Conservation (phyloP, 176 grass and related monocot species). For the Raddia guianensis region DNA sequence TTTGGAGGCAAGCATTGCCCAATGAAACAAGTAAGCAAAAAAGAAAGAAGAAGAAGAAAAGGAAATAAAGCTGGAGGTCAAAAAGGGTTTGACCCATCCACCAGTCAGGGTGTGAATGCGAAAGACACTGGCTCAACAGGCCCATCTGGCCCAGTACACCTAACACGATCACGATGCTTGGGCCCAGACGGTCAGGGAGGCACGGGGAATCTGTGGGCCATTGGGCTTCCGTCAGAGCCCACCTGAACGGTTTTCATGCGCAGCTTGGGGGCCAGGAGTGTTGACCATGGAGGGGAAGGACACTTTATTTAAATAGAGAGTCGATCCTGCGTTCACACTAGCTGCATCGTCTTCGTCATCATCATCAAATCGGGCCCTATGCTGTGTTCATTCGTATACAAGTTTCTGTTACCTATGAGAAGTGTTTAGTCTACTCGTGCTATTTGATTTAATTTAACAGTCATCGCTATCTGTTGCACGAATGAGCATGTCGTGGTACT, state of each 20-base stretch:
- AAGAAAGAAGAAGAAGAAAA: background rate
- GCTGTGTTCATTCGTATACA: too few species aligned
- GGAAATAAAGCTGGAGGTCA: constrained; percentile 7
- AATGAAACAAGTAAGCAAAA: constrained; percentile 3
- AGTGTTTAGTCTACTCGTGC: background rate
- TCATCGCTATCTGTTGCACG: background rate
- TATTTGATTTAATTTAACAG: background rate
- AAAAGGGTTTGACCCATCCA: constrained; percentile 49
- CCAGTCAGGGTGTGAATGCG: constrained; percentile 50
- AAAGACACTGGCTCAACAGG: constrained; percentile 36
- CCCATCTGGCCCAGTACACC: constrained; percentile 47
- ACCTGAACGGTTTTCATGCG: constrained; percentile 34
- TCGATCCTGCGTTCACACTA: constrained; percentile 26
- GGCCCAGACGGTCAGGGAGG: background rate
- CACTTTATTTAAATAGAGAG: background rate
- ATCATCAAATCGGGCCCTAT: too few species aligned
- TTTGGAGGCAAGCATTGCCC: background rate
- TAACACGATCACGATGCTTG: constrained; percentile 20
- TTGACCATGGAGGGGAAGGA: background rate
- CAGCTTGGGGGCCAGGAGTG: constrained; percentile 22
- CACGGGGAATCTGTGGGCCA: constrained; percentile 11
- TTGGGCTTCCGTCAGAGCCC: constrained; percentile 37
- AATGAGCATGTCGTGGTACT: background rate
- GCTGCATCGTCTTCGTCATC: constrained; percentile 3
- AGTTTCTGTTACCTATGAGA: background rate